phyloP scores from a whole-genome alignment of 2,329 filamentous ascomycete species.

The Trichoderma atroviride region DNA sequence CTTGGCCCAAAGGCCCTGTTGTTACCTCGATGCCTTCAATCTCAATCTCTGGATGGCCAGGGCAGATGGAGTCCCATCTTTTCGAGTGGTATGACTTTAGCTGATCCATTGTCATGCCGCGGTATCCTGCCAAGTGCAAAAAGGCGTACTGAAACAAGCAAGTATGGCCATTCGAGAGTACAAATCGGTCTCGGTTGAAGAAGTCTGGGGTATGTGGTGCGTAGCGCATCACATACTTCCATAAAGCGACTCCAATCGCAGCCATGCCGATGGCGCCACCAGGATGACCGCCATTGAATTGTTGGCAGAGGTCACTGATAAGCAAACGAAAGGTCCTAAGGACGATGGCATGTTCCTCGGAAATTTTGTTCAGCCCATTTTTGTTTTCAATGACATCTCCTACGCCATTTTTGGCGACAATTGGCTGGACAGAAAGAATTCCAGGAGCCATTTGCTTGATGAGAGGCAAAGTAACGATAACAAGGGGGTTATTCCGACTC shows the following conservation, averaged over 20 bases:
- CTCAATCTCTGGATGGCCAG: conserved; percentile 61
- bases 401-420: too few relatives aligned
- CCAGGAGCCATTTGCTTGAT: conserved; percentile 1
- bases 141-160: conserved; percentile 59
- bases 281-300: conserved; percentile 36
- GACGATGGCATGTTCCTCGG: neutral
- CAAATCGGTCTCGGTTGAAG: conserved; percentile 65
- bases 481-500: neutral
- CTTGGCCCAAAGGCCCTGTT: conserved; percentile 61
- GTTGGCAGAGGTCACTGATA: conserved; percentile 21
- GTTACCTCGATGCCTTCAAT: conserved; percentile 61
- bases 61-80: conserved; percentile 50
- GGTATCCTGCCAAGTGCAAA: conserved; percentile 56
- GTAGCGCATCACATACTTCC: conserved; percentile 65
- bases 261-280: conserved; percentile 61
- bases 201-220: conserved; percentile 56
- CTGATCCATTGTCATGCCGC: conserved; percentile 58
- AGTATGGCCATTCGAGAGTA: conserved; percentile 63
- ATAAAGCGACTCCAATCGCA: conserved; percentile 61
- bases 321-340: conserved; percentile 16
- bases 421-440: neutral
- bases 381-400: neutral
- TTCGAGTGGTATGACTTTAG: conserved; percentile 55
- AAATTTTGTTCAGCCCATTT: neutral
- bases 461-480: neutral